phyloP scores from a whole-genome alignment of 2,329 filamentous ascomycete genomes.

The Cytospora paraplurivora region DNA sequence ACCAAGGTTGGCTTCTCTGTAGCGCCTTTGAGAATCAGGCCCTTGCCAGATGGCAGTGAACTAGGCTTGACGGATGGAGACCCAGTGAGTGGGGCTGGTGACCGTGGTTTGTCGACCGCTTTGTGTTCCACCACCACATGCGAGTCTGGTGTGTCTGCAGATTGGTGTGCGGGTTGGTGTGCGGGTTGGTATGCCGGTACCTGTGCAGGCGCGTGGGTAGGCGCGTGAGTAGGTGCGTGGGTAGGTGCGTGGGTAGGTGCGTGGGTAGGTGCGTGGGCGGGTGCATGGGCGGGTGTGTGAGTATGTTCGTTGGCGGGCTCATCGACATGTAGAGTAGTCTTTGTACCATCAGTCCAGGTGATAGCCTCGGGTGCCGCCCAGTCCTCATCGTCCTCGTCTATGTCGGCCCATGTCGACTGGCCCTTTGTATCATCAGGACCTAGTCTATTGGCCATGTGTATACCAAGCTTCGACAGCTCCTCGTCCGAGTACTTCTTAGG shows the following conservation, averaged over 20 bases:
- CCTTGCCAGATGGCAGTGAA: slow-evolving; percentile 57
- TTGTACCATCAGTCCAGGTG: slow-evolving; percentile 86
- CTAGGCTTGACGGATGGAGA: slow-evolving; percentile 49
- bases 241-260: slow-evolving; percentile 33
- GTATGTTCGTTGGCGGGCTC: slow-evolving; percentile 41
- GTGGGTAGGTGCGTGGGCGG: slow-evolving; percentile 34
- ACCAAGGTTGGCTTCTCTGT: slow-evolving; percentile 73
- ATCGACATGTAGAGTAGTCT: slow-evolving; percentile 69
- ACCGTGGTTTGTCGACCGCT: slow-evolving; percentile 47
- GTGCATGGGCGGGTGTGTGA: slow-evolving; percentile 35
- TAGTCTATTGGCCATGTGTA: slow-evolving; percentile 78
- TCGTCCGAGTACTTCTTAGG: slow-evolving; percentile 85
- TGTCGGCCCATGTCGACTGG: slow-evolving; percentile 78
- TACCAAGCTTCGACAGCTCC: slow-evolving; percentile 83
- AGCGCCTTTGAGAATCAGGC: slow-evolving; percentile 65
- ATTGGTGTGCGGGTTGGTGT: neutral
- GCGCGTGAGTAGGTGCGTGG: slow-evolving; percentile 32
- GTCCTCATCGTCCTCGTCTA: slow-evolving; percentile 79
- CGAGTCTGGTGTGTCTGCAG: slow-evolving; percentile 3
- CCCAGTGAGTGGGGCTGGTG: slow-evolving; percentile 35
- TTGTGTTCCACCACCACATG: slow-evolving; percentile 34
- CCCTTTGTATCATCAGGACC: slow-evolving; percentile 74
- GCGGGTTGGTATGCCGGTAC: neutral
- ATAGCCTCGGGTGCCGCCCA: slow-evolving; percentile 85
- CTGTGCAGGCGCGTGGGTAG: too few species aligned